Evolutionary conservation across 2,329 filamentous ascomycete species (phyloP), one percentile per base, ranked within the genome.

Genomic region (Colletotrichum tropicale): DNA sequence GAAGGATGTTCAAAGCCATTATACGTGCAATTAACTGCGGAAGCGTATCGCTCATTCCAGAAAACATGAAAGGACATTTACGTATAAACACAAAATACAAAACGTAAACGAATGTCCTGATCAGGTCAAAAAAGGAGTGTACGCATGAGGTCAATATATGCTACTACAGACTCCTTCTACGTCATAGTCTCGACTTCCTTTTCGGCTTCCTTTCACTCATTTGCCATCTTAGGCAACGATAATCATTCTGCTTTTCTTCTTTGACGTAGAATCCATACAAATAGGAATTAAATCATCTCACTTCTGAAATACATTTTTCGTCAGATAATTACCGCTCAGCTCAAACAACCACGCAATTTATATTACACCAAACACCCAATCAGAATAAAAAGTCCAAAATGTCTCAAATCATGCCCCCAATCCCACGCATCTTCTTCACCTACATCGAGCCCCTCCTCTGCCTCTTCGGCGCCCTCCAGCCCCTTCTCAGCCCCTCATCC

Each of bases 341-440:
- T 48, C 2, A 48, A n/a, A 12, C 5, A 48, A 48, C 8, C 38
- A n/a, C 38, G 18, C 5, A 48, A 12, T n/a, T 3, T 48, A 2
- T 13, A 48, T 5, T 5, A 6, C 18, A 43, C 43, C 43, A 48
- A 48, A 48, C 2, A 21, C 43, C 43, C 6, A 13, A 48, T n/a
- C 43, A 21, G 4, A 2, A n/a, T n/a, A 48, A 48, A 7, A 13
- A 13, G n/a, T 9, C 6, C 30, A 34, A 61, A 61, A 61, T 61
- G 28, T 61, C 58, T 18, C 28, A 61, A 61, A 32, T 61, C 24
- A 61, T 61, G 58, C 58, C 58, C 28, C 58, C 58, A 10, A 61
- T 61, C 28, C 58, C 58, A 15, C 28, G 58, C 18, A 61, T 34
- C 58, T 61, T 61, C 28, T 61, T 61, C 58, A 61, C 15, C 10